These are phyloP conservation scores for Thalassia testudinum DNA, from an alignment of 116 monocot genomes.

Conservation along the genomic window DNA sequence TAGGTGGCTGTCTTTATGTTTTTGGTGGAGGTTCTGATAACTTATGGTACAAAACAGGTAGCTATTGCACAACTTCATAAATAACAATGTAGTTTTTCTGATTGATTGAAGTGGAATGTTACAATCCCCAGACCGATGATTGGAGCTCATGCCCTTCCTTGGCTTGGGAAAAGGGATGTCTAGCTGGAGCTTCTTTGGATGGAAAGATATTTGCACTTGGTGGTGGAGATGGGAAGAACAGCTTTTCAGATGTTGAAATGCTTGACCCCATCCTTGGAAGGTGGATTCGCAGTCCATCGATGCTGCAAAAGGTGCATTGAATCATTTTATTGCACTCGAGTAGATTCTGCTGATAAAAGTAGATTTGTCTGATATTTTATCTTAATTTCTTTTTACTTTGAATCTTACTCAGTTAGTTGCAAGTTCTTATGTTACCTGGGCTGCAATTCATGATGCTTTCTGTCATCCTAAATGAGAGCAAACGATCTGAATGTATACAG, in stretches of 20 bases:
- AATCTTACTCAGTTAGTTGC: no score
- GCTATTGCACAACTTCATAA: background rate
- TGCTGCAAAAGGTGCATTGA: constrained; percentile 48
- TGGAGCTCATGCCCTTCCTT: constrained; percentile 46
- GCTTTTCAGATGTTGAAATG: constrained; percentile 75
- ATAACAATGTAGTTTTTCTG: background rate
- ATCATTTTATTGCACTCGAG: no score
- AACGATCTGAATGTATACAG: no score
- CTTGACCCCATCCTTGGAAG: constrained; percentile 53
- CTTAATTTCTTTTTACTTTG: no score
- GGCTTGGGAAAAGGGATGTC: constrained; percentile 36
- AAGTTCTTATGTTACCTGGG: no score
- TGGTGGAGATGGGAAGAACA: constrained; percentile 40
- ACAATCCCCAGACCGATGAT: constrained; percentile 23
- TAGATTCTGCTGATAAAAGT: no score
- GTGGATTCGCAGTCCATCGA: constrained; percentile 43
- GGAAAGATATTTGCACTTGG: constrained; percentile 83
- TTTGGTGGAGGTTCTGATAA: constrained; percentile 59
- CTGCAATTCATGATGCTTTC: no score
- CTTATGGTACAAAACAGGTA: constrained; percentile 60
- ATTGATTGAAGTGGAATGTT: constrained; percentile 58
- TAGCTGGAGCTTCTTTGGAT: constrained; percentile 44
- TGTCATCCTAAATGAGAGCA: no score
- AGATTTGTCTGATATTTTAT: no score
- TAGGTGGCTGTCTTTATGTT: constrained; percentile 43